Percentiles rank a stretch among this genome's conserved stretches.
phyloP scores from a whole-genome alignment of 495 filamentous ascomycete genomes.

The Penicillium ochrochloron region DNA sequence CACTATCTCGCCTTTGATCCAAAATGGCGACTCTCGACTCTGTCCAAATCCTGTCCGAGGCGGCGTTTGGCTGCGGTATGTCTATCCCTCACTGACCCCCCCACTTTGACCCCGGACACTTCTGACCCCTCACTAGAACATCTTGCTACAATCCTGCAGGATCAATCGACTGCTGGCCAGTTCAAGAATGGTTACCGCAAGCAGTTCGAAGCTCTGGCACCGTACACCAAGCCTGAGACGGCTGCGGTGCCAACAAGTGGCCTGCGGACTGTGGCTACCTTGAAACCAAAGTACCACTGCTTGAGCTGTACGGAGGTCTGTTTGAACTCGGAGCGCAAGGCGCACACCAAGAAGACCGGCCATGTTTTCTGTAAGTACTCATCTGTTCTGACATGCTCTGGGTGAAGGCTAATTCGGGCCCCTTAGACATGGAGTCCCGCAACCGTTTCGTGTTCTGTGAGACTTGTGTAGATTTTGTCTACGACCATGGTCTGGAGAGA shows the following conservation, averaged over 20 bases:
- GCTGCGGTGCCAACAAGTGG: constrained; percentile 32
- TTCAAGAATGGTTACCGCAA: constrained; percentile 48
- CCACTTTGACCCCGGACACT: not conserved
- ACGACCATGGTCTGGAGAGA: constrained; percentile 81
- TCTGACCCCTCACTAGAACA: constrained; percentile 43
- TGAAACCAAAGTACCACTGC: constrained; percentile 51
- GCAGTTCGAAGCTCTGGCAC: constrained; percentile 37
- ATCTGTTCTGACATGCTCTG: not conserved
- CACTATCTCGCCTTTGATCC: constrained; percentile 13
- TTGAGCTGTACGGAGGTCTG: constrained; percentile 45
- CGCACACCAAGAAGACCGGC: constrained; percentile 47
- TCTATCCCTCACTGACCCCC: constrained; percentile 9
- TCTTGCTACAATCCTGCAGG: constrained; percentile 42
- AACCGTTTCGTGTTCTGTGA: constrained; percentile 81
- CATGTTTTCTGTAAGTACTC: constrained; percentile 48
- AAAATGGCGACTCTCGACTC: constrained; percentile 44
- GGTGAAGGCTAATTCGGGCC: constrained; percentile 18
- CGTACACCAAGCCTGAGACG: constrained; percentile 32
- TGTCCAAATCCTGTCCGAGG: constrained; percentile 44
- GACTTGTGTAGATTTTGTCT: constrained; percentile 82
- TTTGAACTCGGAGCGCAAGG: constrained; percentile 38
- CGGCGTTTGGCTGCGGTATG: constrained; percentile 54
- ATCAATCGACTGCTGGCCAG: constrained; percentile 37
- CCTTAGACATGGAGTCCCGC: constrained; percentile 78
- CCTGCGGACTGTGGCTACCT: constrained; percentile 30